Base-by-base conservation (phyloP, 371 early-diverging fungal species). In the Rhizopus delemar region DNA sequence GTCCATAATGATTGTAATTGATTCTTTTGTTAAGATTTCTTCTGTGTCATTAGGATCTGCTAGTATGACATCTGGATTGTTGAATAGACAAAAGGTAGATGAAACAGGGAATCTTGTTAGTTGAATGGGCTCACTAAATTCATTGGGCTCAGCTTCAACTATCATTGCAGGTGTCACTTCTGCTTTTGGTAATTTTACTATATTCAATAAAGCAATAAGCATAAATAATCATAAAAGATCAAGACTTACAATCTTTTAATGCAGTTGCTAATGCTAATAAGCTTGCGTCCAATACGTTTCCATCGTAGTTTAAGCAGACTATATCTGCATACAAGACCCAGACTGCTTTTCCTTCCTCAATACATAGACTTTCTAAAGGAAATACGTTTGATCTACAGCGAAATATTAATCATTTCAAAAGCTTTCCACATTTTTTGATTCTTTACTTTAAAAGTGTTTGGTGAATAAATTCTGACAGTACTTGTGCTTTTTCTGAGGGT, bases 311-410 rank as follows among this genome's bases (percentile, higher is more conserved):
- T 33, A 98, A 63, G 59, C 94, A 95, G 12, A 93, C 87, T 32
- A 96, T 86, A 71, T 98, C 98, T 4, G 90, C 89, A 62, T 92
- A 90, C 22, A 98, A 72, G 38, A 87, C 84, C 97, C 97, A 98
- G 9, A 84, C 93, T 2, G 93, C 95, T 56, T 87, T 83, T 38
- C 91, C 92, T 13, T 76, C 68, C 57, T 86, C 90, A 60, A 97
- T 94, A 69, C 94, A 92, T 51, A 97, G 81, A 11, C 80, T 70
- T 34, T 80, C 74, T 16, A 92, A 71, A 65, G 91, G 85, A 43
- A 96, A 53, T 15, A 94, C 67, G 12, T 82, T 65, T 36, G 78
- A 69, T 52, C 86, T 87, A 54, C 15, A 39, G 41, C 35, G 12
- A 36, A 35, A 31, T 13, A 41, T 39, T 56, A 32, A 39, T 49